These are phyloP conservation scores for Tricholoma saponaceum DNA, from an alignment of 768 basidiomycete species.

Conservation along the genomic window DNA sequence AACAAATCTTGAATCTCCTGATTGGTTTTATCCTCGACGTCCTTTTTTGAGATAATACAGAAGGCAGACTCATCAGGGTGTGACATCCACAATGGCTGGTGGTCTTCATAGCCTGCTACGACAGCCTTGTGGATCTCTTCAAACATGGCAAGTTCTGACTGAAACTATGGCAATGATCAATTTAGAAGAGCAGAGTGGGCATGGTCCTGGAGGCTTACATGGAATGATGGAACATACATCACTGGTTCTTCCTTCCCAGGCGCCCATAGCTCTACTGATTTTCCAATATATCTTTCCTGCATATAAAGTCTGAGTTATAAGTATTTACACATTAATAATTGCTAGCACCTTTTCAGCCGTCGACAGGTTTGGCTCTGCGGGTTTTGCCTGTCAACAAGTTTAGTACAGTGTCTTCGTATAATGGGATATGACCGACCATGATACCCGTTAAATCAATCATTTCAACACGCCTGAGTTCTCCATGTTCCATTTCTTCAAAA, in stretches of 20 bases:
- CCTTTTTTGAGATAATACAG: not conserved
- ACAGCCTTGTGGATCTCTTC: no score
- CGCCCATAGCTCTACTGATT: not conserved
- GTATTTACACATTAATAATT: not conserved
- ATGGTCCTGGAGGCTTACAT: not conserved
- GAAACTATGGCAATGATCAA: not conserved
- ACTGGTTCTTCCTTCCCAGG: not conserved
- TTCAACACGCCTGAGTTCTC: no score
- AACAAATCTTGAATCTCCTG: not conserved
- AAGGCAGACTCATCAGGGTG: no score
- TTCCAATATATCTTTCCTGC: not conserved
- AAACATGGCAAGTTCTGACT: not conserved
- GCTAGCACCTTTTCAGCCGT: not conserved
- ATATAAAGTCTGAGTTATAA: not conserved
- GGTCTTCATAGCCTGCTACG: no score
- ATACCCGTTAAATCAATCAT: no score
- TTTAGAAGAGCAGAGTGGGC: not conserved
- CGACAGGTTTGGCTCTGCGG: not conserved
- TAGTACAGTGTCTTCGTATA: not conserved
- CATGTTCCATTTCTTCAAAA: no score
- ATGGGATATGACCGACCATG: no score
- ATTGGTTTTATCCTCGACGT: not conserved
- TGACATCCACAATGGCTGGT: no score
- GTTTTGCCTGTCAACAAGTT: not conserved
- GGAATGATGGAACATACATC: not conserved